A percentile compares a stretch with the other conserved stretches of the same genome.
These are phyloP conservation scores for Reticulomyxa filosa DNA, from an alignment of 78 protist species.

Conservation along the genomic window DNA sequence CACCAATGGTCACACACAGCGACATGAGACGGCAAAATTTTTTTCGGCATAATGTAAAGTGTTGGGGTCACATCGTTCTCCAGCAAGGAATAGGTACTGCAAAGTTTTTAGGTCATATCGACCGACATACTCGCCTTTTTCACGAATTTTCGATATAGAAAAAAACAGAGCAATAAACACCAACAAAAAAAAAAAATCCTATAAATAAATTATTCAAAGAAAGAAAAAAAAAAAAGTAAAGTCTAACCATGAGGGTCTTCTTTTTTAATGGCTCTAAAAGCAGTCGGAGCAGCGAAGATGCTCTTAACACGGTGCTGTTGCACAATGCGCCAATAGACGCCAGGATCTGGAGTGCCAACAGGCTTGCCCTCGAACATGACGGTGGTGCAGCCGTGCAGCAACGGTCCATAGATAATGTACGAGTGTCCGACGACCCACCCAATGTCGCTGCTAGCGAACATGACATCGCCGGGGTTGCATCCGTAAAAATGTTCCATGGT, in stretches of 20 bases:
- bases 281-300: constrained; percentile 19
- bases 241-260: neutral
- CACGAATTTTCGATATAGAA: too few species aligned
- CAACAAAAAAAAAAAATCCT: neutral
- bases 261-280: constrained; percentile 13
- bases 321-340: constrained; percentile 12
- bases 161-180: neutral
- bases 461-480: neutral
- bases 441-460: neutral
- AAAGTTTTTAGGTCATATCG: too few species aligned
- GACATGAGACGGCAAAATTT: too few species aligned
- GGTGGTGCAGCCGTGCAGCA: constrained; percentile 1
- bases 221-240: neutral
- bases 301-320: neutral
- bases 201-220: neutral
- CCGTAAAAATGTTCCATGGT: neutral
- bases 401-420: constrained; percentile 17
- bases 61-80: neutral
- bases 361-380: constrained; percentile 21
- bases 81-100: constrained; percentile 4
- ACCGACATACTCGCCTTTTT: too few species aligned
- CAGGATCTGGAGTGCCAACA: constrained; percentile 18
- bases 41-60: neutral
- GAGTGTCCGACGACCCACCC: constrained; percentile 11
- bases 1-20: neutral